Evolutionary conservation across 176 grass and related monocot species (phyloP), one percentile per base, ranked within the genome.

Genomic region (Ampelocalamus luodianensis): DNA sequence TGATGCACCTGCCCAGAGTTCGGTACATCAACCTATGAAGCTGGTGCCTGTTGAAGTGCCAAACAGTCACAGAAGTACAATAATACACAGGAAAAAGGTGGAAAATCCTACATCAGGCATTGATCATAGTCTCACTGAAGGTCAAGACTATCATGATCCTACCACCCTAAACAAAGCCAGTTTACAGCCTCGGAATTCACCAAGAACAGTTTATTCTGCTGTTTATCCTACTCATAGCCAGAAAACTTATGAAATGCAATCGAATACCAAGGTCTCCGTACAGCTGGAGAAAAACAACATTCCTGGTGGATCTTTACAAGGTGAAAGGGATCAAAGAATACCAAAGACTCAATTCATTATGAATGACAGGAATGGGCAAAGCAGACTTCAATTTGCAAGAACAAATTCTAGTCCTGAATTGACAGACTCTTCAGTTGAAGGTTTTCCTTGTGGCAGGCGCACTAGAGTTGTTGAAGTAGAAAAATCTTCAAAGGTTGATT

Each of bases 341-440:
- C 29, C 65, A 55, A 88, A 85, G 67, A 34, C 76, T 77, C 65
- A 49, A 24, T 48, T 49, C 53, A 50, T 71, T 72, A 20, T 53
- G 29, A 83, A 82, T 68, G 68, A 76, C 55, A 79, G 13, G 20
- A 83, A 81, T 65, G 86, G 72, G 58, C 49, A 78, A 37, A 73
- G 54, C 37, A 88, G 46, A 58, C 72, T 74, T 29, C 86, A 85
- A 43, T 92, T 92, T 78, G 86, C 71, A 56, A 84, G 86, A 82
- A 92, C 90, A 29, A 83, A 77, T 68, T 92, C 90, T 20, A 92
- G 86, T 66, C 90, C 90, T 61, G 90, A 88, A 54, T 71, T 92
- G 78, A 86, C 86, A 50, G 86, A 86, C 17, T 74, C 90, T 69
- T 88, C 86, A 38, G 62, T 78, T 27, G 82, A 88, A 55, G 69